A percentile compares a stretch with the other conserved stretches of the same genome.
Evolutionary conservation across 495 filamentous ascomycete species (phyloP).

Genomic region (Aspergillus ostianus): DNA sequence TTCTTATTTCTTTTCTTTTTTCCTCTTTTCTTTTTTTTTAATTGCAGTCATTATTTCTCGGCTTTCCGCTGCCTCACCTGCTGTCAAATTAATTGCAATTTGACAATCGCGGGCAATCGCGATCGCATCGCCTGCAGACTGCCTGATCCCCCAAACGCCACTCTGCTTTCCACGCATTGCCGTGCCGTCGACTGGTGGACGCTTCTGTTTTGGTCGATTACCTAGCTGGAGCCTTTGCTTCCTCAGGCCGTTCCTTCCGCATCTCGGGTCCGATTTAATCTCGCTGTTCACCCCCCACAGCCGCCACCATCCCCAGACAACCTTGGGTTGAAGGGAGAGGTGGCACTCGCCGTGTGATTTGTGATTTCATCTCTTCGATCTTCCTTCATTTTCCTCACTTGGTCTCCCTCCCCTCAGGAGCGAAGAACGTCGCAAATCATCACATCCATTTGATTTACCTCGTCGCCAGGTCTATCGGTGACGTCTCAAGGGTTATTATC

Average conservation of each 20-base stretch:
- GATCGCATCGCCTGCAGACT: slow-evolving; percentile 24
- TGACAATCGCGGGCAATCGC: slow-evolving; percentile 18
- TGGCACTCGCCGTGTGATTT: slow-evolving; percentile 17
- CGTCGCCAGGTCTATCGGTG: neutral
- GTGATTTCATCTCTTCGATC: slow-evolving; percentile 14
- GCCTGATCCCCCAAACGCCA: slow-evolving; percentile 25
- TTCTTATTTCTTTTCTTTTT: slow-evolving; percentile 1
- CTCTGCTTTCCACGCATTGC: slow-evolving; percentile 10
- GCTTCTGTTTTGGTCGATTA: slow-evolving; percentile 15
- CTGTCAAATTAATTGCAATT: slow-evolving; percentile 10
- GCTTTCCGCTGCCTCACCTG: slow-evolving; percentile 2
- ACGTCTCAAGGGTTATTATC: neutral
- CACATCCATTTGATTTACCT: neutral
- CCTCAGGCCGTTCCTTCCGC: slow-evolving; percentile 12
- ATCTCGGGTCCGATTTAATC: slow-evolving; percentile 23
- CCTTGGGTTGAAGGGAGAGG: slow-evolving; percentile 18
- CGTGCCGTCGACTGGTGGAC: slow-evolving; percentile 1
- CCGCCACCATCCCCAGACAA: slow-evolving; percentile 24
- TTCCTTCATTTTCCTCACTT: slow-evolving; percentile 10
- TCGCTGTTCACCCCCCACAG: slow-evolving; percentile 15
- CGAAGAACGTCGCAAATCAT: too few relatives aligned
- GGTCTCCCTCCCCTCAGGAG: neutral
- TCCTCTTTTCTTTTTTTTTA: slow-evolving; percentile 6
- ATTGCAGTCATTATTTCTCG: slow-evolving; percentile 19
- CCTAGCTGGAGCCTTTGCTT: slow-evolving; percentile 1